phyloP scores from a whole-genome alignment of 176 grass and related monocot species.

The Alloteropsis semialata region DNA sequence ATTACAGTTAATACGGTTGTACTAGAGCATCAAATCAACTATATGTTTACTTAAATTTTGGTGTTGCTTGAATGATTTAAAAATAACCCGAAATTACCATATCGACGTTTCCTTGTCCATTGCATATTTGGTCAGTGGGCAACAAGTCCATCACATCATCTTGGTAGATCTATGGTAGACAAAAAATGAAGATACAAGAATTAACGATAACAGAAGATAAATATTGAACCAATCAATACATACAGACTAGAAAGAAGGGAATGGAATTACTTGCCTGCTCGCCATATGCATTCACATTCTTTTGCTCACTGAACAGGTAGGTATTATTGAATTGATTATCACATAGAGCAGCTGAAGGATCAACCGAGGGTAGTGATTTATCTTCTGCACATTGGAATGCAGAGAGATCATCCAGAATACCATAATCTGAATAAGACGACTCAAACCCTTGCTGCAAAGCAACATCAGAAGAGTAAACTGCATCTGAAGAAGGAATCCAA shows the following conservation, averaged over 20 bases:
- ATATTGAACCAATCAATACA: neutral
- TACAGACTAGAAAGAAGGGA: neutral
- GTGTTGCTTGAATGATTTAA: slow-evolving; percentile 3
- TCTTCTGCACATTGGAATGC: slow-evolving; percentile 41
- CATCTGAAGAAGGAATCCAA: slow-evolving; percentile 78
- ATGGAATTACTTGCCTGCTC: slow-evolving; percentile 48
- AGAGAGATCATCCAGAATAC: slow-evolving; percentile 48
- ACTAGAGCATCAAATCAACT: neutral
- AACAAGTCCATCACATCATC: slow-evolving; percentile 51
- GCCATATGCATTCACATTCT: slow-evolving; percentile 34
- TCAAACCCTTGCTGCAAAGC: slow-evolving; percentile 42
- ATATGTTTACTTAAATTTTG: neutral
- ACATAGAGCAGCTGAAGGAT: slow-evolving; percentile 32
- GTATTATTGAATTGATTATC: slow-evolving; percentile 32
- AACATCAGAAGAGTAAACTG: slow-evolving; percentile 63
- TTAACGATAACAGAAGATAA: slow-evolving; percentile 2
- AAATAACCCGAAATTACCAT: slow-evolving; percentile 41
- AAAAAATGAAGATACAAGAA: slow-evolving; percentile 21
- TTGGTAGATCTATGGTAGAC: slow-evolving; percentile 46
- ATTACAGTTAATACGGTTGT: neutral
- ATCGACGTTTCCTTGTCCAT: slow-evolving; percentile 32
- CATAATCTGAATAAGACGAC: slow-evolving; percentile 54
- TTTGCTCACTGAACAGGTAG: slow-evolving; percentile 41
- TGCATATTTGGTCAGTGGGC: slow-evolving; percentile 36
- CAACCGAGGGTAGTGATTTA: slow-evolving; percentile 36